Evolutionary conservation across 225 moss, liverwort and hornwort species (phyloP).

Genomic region (Climacium dendroides): DNA sequence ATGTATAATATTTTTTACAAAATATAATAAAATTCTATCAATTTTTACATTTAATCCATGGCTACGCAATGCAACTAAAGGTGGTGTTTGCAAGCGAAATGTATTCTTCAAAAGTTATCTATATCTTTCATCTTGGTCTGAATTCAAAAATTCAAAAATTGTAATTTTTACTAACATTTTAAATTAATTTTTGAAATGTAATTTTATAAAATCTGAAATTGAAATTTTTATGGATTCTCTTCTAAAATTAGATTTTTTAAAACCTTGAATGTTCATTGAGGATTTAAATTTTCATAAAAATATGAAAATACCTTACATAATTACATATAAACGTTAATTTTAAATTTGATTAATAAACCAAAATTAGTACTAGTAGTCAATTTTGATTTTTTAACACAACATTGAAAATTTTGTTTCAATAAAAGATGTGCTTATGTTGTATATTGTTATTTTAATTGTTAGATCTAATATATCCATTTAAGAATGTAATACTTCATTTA

Average conservation of each 20-base stretch:
- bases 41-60: too few species aligned
- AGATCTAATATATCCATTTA: background rate
- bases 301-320: background rate
- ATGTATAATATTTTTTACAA: background rate
- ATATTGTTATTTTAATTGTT: too few species aligned
- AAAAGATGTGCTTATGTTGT: background rate
- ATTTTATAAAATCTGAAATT: background rate
- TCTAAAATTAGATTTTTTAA: background rate
- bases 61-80: too few species aligned
- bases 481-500: background rate
- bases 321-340: rapidly evolving
- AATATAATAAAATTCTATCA: background rate
- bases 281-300: too few species aligned
- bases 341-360: background rate
- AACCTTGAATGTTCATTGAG: background rate
- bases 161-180: rapidly evolving
- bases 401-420: background rate
- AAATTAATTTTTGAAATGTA: background rate
- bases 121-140: too few species aligned
- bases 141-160: background rate
- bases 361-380: background rate
- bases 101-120: background rate
- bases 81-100: background rate
- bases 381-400: background rate
- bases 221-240: background rate